Evolutionary conservation across 1,139 yeast genomes (phyloP).

Genomic region (Meyerozyma carpophila): DNA sequence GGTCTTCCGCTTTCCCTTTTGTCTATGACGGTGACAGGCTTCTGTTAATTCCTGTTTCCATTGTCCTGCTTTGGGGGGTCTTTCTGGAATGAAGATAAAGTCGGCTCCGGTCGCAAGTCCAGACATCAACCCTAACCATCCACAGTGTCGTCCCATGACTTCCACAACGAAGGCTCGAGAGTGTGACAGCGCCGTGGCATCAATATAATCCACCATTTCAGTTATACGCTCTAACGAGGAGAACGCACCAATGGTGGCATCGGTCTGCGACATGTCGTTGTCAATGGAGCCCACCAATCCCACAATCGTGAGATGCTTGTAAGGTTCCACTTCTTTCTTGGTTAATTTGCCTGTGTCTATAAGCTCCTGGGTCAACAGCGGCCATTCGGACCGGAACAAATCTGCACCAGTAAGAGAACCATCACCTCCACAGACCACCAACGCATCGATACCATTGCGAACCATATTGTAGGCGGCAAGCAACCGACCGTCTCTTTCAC

Average conservation of each 20-base stretch:
- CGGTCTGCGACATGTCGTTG: conserved; percentile 95
- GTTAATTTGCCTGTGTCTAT: conserved; percentile 50
- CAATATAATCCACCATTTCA: conserved; percentile 90
- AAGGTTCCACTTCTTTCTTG: conserved; percentile 48
- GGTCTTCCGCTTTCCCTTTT: conserved; percentile 86
- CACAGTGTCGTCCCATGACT: conserved; percentile 99
- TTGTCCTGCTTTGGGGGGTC: conserved; percentile 53
- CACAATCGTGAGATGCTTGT: conserved; percentile 77
- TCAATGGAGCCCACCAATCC: conserved; percentile 97
- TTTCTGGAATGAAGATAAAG: conserved; percentile 88
- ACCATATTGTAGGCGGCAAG: conserved; percentile 80
- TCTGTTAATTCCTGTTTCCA: conserved; percentile 80
- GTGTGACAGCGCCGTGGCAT: conserved; percentile 95
- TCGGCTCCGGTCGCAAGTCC: conserved; percentile 96
- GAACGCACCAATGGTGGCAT: conserved; percentile 93
- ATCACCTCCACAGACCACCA: conserved; percentile 98
- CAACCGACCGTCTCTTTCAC: conserved; percentile 79
- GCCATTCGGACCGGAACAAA: conserved; percentile 91
- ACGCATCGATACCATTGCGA: conserved; percentile 85
- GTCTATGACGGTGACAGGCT: conserved; percentile 69
- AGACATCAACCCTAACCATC: conserved; percentile 96
- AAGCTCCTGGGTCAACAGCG: conserved; percentile 71
- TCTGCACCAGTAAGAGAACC: conserved; percentile 98
- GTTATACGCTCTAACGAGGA: conserved; percentile 92
- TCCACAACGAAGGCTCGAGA: conserved; percentile 97